Evolutionary conservation across 208 protist species (phyloP).

Genomic region (Leishmania lainsoni): DNA sequence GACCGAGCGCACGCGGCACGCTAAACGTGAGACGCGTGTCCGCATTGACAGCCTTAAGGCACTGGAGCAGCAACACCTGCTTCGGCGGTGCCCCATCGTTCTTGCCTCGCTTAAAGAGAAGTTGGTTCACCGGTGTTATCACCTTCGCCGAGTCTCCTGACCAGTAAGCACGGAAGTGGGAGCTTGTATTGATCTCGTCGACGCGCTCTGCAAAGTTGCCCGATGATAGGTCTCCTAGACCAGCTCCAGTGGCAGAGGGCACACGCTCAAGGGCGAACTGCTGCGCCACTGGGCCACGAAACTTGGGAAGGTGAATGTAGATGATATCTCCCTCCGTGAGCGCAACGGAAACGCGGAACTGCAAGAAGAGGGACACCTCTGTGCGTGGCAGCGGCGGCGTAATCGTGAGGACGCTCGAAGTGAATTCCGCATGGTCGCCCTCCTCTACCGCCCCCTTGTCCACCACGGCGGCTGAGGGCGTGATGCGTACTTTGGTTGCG

Average conservation of each 20-base stretch:
- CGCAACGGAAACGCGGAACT: slow-evolving; percentile 70
- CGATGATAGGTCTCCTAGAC: not conserved
- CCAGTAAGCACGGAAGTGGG: slow-evolving; percentile 78
- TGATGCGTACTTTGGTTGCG: not conserved
- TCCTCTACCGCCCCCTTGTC: slow-evolving; percentile 2
- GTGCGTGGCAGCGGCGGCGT: slow-evolving; percentile 59
- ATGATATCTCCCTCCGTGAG: slow-evolving; percentile 65
- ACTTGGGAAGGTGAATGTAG: slow-evolving; percentile 65
- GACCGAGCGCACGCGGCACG: slow-evolving; percentile 52
- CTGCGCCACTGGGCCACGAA: slow-evolving; percentile 48
- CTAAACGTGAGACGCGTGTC: slow-evolving; percentile 54
- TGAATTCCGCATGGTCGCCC: slow-evolving; percentile 49
- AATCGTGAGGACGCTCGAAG: slow-evolving; percentile 53
- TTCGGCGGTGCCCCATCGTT: slow-evolving; percentile 57
- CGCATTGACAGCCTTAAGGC: slow-evolving; percentile 52
- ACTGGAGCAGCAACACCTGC: slow-evolving; percentile 73
- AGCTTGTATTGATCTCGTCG: slow-evolving; percentile 41
- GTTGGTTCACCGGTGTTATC: slow-evolving; percentile 12
- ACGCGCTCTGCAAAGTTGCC: slow-evolving; percentile 13
- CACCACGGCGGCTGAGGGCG: not conserved
- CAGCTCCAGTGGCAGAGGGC: not conserved
- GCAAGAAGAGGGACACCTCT: slow-evolving; percentile 57
- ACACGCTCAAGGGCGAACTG: slow-evolving; percentile 56
- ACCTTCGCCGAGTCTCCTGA: slow-evolving; percentile 48
- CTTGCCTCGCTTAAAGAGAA: slow-evolving; percentile 42